A percentile compares a stretch with the other conserved stretches of the same genome.
These are phyloP conservation scores for Rhizophora apiculata DNA, from an alignment of 345 rosid species.

Conservation along the genomic window DNA sequence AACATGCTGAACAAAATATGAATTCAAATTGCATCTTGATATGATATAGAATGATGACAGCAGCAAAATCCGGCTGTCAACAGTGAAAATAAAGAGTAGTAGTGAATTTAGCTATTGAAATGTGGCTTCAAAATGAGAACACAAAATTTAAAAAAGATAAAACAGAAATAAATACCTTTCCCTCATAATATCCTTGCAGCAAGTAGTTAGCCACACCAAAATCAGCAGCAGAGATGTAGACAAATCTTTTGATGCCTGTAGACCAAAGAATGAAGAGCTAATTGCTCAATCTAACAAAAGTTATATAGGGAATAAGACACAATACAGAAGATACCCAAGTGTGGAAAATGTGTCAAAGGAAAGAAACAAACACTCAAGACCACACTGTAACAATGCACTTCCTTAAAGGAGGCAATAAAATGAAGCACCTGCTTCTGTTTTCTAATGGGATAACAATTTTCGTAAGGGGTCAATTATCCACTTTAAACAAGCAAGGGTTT, in stretches of 20 bases:
- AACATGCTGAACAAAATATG: too few relatives aligned
- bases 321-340: not conserved
- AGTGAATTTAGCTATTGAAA: too few relatives aligned
- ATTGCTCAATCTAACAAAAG: not conserved
- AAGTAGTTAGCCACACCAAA: slow-evolving; percentile 78
- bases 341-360: not conserved
- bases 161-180: slow-evolving; percentile 52
- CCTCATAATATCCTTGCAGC: slow-evolving; percentile 84
- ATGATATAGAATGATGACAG: too few relatives aligned
- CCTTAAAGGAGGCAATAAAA: not conserved
- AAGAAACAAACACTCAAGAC: not conserved
- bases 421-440: not conserved
- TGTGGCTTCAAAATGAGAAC: too few relatives aligned
- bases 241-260: slow-evolving; percentile 85
- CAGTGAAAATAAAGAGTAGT: not conserved
- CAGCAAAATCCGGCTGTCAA: not conserved
- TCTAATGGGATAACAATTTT: not conserved
- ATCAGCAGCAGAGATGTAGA: slow-evolving; percentile 90
- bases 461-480: not conserved
- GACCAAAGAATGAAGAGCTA: not conserved
- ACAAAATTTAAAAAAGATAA: not conserved
- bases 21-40: too few relatives aligned
- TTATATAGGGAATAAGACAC: not conserved
- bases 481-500: not conserved
- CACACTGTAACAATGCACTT: not conserved